Percentiles rank a stretch among this genome's conserved stretches.
phyloP scores from a whole-genome alignment of 176 grass and related monocot species.

The Bromus sterilis region DNA sequence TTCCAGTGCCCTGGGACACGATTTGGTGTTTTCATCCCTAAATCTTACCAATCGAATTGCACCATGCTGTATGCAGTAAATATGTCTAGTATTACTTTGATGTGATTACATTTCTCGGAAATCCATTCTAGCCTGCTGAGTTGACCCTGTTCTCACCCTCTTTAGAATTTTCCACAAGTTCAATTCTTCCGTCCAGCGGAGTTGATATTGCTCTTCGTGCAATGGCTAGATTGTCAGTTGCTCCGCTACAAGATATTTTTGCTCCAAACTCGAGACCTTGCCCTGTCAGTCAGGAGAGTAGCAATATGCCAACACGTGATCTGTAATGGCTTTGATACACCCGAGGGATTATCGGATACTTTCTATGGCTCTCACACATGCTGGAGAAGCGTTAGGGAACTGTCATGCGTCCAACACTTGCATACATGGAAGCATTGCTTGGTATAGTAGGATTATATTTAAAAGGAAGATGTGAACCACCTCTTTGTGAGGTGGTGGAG shows the following conservation, averaged over 20 bases:
- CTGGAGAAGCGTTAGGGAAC: neutral
- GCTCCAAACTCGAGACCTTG: neutral
- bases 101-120: neutral
- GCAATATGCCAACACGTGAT: neutral
- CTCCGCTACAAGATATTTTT: neutral
- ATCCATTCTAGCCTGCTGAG: neutral
- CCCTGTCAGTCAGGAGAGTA: neutral
- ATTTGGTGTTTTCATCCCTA: neutral
- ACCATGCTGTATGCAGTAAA: neutral
- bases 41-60: neutral
- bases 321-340: neutral
- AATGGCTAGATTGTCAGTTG: neutral
- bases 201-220: neutral
- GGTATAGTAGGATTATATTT: neutral
- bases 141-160: neutral
- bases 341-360: neutral
- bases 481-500: neutral
- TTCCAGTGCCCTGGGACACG: neutral
- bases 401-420: neutral
- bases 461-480: neutral
- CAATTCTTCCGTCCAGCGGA: neutral
- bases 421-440: neutral
- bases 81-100: neutral
- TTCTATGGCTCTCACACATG: neutral
- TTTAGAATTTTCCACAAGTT: neutral